These are phyloP conservation scores for Vickermania spadyakhi DNA, from an alignment of 208 protist genomes.

Conservation along the genomic window DNA sequence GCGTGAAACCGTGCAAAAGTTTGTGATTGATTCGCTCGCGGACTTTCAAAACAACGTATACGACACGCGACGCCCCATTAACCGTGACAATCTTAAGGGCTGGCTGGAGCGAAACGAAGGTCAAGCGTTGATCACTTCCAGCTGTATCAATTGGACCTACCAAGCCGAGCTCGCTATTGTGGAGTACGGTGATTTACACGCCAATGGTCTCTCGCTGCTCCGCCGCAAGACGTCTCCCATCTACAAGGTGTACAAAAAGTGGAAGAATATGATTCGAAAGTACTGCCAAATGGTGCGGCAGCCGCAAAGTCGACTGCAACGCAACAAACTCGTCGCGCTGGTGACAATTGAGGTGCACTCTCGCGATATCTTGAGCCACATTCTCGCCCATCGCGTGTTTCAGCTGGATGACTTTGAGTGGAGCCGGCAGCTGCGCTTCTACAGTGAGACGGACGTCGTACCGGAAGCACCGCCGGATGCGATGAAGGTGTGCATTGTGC, in stretches of 20 bases:
- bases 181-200: constrained; percentile 80
- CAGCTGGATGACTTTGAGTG: constrained; percentile 95
- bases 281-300: constrained; percentile 94
- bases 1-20: constrained; percentile 81
- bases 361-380: constrained; percentile 94
- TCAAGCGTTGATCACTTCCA: constrained; percentile 92
- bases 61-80: constrained; percentile 58
- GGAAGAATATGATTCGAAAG: constrained; percentile 91
- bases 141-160: constrained; percentile 95
- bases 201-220: constrained; percentile 56
- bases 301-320: constrained; percentile 86
- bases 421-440: constrained; percentile 95
- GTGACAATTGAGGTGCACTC: constrained; percentile 99
- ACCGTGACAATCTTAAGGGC: constrained; percentile 65
- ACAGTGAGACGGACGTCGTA: constrained; percentile 74
- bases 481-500: constrained; percentile 76
- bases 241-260: constrained; percentile 91
- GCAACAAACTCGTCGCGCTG: constrained; percentile 93
- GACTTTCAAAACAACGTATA: constrained; percentile 80
- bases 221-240: constrained; percentile 89
- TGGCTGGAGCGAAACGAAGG: constrained; percentile 91
- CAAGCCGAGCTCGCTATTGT: constrained; percentile 87
- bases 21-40: constrained; percentile 71
- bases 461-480: constrained; percentile 18
- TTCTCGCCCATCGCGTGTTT: constrained; percentile 81